Percentiles rank a stretch among this genome's conserved stretches.
phyloP scores from a whole-genome alignment of 2,329 filamentous ascomycete species.

The Cytospora schulzeri region DNA sequence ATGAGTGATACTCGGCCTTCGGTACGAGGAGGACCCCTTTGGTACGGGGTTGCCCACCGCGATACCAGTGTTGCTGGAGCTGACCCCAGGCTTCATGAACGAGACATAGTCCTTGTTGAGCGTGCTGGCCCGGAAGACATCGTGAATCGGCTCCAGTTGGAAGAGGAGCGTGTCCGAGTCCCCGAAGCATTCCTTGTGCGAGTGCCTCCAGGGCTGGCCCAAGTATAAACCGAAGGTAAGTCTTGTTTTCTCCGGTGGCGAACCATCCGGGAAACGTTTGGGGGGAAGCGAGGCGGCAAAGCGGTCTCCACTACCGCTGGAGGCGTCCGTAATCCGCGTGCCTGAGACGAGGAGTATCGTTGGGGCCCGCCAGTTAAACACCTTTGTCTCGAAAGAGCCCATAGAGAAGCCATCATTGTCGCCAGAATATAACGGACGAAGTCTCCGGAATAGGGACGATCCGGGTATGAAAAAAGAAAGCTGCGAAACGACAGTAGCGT shows the following conservation, averaged over 20 bases:
- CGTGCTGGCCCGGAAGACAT: slow-evolving; percentile 67
- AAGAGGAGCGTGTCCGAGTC: slow-evolving; percentile 66
- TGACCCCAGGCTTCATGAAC: slow-evolving; percentile 60
- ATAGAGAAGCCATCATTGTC: slow-evolving; percentile 74
- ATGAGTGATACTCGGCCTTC: slow-evolving; percentile 46
- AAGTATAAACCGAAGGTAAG: slow-evolving; percentile 71
- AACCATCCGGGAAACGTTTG: slow-evolving; percentile 58
- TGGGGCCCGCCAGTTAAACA: slow-evolving; percentile 77
- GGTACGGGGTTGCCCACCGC: slow-evolving; percentile 66
- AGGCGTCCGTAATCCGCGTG: slow-evolving; percentile 55
- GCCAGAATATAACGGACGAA: slow-evolving; percentile 71
- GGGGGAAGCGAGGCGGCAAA: slow-evolving; percentile 67
- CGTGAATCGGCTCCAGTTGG: slow-evolving; percentile 71
- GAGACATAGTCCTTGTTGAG: slow-evolving; percentile 69
- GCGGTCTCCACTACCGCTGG: slow-evolving; percentile 53
- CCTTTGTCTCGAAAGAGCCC: slow-evolving; percentile 73
- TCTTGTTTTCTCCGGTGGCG: slow-evolving; percentile 35
- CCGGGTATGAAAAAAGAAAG: slow-evolving; percentile 73
- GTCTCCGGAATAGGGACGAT: slow-evolving; percentile 62
- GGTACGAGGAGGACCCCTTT: slow-evolving; percentile 47
- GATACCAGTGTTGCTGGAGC: slow-evolving; percentile 62
- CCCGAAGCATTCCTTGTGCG: slow-evolving; percentile 69
- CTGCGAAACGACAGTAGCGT: slow-evolving; percentile 66
- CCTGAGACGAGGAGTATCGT: slow-evolving; percentile 73
- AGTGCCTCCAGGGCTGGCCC: slow-evolving; percentile 68